Percentiles rank a stretch among this genome's conserved stretches.
These are phyloP conservation scores for Suhomyces chickasaworum DNA, from an alignment of 1,139 yeast species.

Conservation along the genomic window DNA sequence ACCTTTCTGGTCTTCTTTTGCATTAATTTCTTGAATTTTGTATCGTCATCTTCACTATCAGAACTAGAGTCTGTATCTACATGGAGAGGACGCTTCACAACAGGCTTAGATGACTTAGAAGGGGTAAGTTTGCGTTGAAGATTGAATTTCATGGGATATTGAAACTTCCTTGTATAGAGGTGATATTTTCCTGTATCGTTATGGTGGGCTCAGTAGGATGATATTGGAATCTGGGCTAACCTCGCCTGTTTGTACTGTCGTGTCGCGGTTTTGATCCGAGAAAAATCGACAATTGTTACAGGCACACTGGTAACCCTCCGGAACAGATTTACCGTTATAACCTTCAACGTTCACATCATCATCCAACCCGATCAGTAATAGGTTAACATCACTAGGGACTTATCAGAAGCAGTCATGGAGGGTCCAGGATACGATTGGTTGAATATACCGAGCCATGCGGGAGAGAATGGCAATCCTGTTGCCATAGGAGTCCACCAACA, in stretches of 20 bases:
- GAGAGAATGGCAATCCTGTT: constrained; percentile 1
- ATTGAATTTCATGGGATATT: constrained; percentile 2
- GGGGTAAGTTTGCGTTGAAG: background rate
- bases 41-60: constrained; percentile 9
- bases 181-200: background rate
- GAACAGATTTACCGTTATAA: background rate
- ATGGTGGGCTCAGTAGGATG: background rate
- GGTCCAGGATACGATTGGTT: constrained; percentile 47
- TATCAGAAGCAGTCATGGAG: constrained; percentile 21
- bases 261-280: constrained; percentile 12
- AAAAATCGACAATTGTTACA: constrained; percentile 2
- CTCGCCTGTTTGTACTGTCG: background rate
- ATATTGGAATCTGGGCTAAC: background rate
- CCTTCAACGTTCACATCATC: background rate
- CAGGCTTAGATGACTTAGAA: background rate
- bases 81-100: constrained; percentile 1
- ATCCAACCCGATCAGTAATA: background rate
- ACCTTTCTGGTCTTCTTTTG: constrained; percentile 4
- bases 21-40: constrained; percentile 1
- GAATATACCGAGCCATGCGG: constrained; percentile 18
- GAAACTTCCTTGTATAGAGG: no score
- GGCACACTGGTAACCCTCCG: constrained; percentile 1
- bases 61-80: constrained; percentile 4
- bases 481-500: background rate
- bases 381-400: background rate